A percentile compares a stretch with the other conserved stretches of the same genome.
These are phyloP conservation scores for Polyporus tsugae DNA, from an alignment of 1,284 basidiomycete species.

Conservation along the genomic window DNA sequence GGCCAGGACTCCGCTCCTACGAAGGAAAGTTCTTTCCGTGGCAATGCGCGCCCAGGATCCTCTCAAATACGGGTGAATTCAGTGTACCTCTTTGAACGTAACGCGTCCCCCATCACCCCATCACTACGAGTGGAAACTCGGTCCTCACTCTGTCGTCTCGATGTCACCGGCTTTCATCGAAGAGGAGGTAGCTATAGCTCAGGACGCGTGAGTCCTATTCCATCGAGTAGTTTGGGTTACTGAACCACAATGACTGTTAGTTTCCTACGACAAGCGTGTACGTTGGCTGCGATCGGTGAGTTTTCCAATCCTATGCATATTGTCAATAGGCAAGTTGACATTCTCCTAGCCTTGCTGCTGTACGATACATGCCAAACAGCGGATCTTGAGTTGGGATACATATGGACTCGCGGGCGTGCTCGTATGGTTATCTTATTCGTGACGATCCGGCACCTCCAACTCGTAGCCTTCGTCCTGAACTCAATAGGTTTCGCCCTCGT, in stretches of 20 bases:
- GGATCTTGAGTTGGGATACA: background rate
- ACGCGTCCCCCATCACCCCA: background rate
- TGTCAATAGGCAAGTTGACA: background rate
- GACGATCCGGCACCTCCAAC: slow-evolving; percentile 6
- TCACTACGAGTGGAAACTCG: background rate
- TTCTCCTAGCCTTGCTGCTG: background rate
- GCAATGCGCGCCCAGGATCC: background rate
- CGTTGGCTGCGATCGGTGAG: background rate
- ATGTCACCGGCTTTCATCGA: background rate
- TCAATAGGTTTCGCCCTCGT: background rate
- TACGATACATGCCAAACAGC: background rate
- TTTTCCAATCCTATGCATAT: no score
- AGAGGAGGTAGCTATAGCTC: background rate
- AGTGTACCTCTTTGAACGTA: no score
- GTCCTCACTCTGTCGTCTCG: background rate
- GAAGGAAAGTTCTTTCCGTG: background rate
- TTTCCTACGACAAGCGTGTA: background rate
- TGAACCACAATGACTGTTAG: no score
- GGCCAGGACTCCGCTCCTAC: background rate
- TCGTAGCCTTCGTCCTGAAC: slow-evolving; percentile 7
- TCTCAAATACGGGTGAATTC: background rate
- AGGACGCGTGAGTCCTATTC: background rate
- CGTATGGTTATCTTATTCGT: background rate
- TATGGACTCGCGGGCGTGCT: background rate
- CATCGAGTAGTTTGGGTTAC: no score